Evolutionary conservation across 805 yeast genomes (phyloP).

Genomic region (Gaillardinia entomophila): DNA sequence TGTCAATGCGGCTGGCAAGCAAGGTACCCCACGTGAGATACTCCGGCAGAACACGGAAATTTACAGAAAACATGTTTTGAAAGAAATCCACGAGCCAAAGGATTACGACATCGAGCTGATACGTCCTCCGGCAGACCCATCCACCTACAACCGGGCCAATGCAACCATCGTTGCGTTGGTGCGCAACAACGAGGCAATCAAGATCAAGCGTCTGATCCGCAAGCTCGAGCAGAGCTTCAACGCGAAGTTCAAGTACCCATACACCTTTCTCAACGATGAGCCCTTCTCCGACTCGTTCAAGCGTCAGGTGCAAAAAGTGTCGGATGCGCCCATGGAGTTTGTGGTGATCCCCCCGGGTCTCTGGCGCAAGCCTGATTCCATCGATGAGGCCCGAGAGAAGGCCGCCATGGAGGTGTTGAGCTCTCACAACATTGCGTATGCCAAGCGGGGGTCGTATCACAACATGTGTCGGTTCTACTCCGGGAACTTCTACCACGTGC

Average conservation of each 20-base stretch:
- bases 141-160: conserved; percentile 44
- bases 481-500: conserved; percentile 57
- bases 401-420: conserved; percentile 35
- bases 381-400: conserved; percentile 41
- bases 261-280: conserved; percentile 70
- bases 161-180: conserved; percentile 74
- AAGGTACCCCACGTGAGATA: conserved; percentile 25
- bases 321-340: conserved; percentile 28
- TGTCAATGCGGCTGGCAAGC: conserved; percentile 18
- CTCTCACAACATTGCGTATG: conserved; percentile 51
- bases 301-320: conserved; percentile 27
- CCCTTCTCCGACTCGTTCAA: conserved; percentile 59
- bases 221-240: conserved; percentile 65
- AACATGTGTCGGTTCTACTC: conserved; percentile 92
- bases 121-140: conserved; percentile 22
- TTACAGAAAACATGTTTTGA: conserved; percentile 30
- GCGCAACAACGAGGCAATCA: conserved; percentile 55
- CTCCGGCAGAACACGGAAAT: conserved; percentile 31
- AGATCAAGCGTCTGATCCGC: conserved; percentile 46
- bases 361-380: conserved; percentile 58
- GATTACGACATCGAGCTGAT: conserved; percentile 25
- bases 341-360: conserved; percentile 35
- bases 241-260: conserved; percentile 68
- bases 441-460: conserved; percentile 59
- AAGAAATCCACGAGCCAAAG: conserved; percentile 45